A percentile compares a stretch with the other conserved stretches of the same genome.
Conservation (phyloP, 495 filamentous ascomycete species). For the Cryomyces minteri region DNA sequence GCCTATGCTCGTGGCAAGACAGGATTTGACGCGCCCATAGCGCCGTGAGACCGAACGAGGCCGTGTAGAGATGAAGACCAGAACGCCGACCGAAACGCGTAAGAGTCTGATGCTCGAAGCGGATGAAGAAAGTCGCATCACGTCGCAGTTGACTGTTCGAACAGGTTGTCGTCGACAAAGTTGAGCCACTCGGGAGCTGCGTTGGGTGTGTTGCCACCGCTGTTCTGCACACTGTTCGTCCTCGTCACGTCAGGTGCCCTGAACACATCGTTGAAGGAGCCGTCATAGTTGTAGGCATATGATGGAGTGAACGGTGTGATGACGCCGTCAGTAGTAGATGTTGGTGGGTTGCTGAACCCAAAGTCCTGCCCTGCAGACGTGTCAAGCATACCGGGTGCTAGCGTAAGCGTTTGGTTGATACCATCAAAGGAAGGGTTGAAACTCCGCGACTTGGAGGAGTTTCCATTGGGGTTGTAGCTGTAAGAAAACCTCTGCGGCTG, state of each 20-base stretch:
- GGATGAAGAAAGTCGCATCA: background rate
- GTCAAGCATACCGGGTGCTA: constrained; percentile 3
- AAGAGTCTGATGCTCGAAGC: no score
- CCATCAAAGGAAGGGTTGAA: constrained; percentile 2
- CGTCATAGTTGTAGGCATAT: background rate
- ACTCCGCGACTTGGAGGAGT: constrained; percentile 2
- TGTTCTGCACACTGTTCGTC: background rate
- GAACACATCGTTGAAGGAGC: background rate
- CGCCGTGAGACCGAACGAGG: no score
- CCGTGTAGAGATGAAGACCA: no score
- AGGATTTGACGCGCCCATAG: no score
- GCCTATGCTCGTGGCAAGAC: no score
- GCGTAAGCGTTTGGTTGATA: constrained; percentile 7
- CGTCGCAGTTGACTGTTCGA: background rate
- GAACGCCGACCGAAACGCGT: no score
- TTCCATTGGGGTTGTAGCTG: constrained; percentile 18
- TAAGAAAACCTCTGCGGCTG: constrained; percentile 17
- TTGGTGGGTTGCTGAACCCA: background rate
- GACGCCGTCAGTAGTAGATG: constrained; percentile 1
- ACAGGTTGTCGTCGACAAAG: constrained; percentile 1
- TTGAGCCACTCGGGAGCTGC: background rate
- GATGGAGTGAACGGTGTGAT: constrained; percentile 1
- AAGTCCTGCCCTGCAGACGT: background rate
- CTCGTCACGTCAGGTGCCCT: background rate
- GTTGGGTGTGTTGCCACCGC: constrained; percentile 1